Base-by-base conservation (phyloP, 2,329 filamentous ascomycete genomes). In the Diaporthe sp. region DNA sequence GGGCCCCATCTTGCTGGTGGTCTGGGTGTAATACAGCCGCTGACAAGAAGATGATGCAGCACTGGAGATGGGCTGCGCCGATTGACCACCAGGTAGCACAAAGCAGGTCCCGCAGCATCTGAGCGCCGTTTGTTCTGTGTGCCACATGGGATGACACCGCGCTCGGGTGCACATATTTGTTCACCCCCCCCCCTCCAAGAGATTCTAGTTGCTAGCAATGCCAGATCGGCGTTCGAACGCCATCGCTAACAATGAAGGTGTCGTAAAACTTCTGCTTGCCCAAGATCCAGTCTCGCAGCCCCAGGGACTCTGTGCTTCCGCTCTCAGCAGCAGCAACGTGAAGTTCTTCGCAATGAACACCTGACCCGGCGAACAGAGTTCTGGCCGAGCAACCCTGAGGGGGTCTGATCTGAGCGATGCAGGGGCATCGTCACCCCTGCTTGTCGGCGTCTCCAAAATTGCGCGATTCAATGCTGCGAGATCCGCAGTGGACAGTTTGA, bases 391-490 rank as follows among this genome's bases (percentile, higher is more conserved):
- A 50, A 28, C 40, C 54, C 28, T 0, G 28, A n/a, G 55, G 70
- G 69, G 74, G 52, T 74, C 73, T 71, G 42, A 35, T 35, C 52
- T 54, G 61, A 67, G 75, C 50, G 54, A 64, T 73, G 66, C 74
- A 76, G 73, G 71, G 74, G 67, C 71, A 57, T 25, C 35, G 50
- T 57, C 28, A 68, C 61, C 68, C 68, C 68, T 76, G 74, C 74
- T 69, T 72, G 57, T 79, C 81, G 81, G 80, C 76, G 74, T 77
- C 75, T 76, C 81, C 80, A 81, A 84, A 80, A 85, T 85, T 85
- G 82, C 81, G 78, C 80, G 80, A 81, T 80, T 81, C 81, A 83
- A 83, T 83, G 83, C 83, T 80, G 78, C 71, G 50, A 74, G 71
- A 72, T 74, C 42, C 73, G 50, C 74, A 74, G 74, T 74, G 70